A percentile compares a stretch with the other conserved stretches of the same genome.
phyloP scores from a whole-genome alignment of 768 basidiomycete species.

The Leccinum broughii region DNA sequence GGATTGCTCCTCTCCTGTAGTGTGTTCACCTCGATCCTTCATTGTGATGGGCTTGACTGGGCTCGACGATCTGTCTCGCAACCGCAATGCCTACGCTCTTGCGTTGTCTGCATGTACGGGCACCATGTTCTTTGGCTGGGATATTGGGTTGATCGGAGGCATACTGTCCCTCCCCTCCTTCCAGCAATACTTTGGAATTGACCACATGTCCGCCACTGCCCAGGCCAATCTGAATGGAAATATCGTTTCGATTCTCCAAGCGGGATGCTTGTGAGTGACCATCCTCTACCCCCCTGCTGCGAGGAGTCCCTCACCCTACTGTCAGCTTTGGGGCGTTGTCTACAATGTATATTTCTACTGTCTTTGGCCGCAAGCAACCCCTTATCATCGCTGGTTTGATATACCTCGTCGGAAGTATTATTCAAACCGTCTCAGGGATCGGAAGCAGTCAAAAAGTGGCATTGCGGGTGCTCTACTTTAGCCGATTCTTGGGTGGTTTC shows the following conservation, averaged over 20 bases:
- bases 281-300: background rate
- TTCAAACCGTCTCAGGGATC: slow-evolving; percentile 46
- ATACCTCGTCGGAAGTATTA: slow-evolving; percentile 47
- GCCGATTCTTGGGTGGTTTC: slow-evolving; percentile 59
- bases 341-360: slow-evolving; percentile 40
- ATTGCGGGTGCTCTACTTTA: slow-evolving; percentile 43
- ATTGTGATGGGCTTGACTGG: slow-evolving; percentile 24
- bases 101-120: slow-evolving; percentile 49
- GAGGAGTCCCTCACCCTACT: background rate
- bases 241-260: slow-evolving; percentile 53
- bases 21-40: background rate
- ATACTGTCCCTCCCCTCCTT: slow-evolving; percentile 48
- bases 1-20: background rate
- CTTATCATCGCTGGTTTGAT: slow-evolving; percentile 46
- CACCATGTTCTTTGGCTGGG: slow-evolving; percentile 51
- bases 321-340: slow-evolving; percentile 45
- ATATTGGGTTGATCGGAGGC: slow-evolving; percentile 52
- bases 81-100: slow-evolving; percentile 47
- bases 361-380: slow-evolving; percentile 48
- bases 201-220: slow-evolving; percentile 37
- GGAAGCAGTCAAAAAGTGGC: slow-evolving; percentile 38
- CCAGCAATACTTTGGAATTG: slow-evolving; percentile 47
- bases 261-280: slow-evolving; percentile 46
- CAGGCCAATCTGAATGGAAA: slow-evolving; percentile 47
- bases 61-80: slow-evolving; percentile 28